phyloP scores from a whole-genome alignment of 139 green algal species.

The Ettlia oleoabundans region DNA sequence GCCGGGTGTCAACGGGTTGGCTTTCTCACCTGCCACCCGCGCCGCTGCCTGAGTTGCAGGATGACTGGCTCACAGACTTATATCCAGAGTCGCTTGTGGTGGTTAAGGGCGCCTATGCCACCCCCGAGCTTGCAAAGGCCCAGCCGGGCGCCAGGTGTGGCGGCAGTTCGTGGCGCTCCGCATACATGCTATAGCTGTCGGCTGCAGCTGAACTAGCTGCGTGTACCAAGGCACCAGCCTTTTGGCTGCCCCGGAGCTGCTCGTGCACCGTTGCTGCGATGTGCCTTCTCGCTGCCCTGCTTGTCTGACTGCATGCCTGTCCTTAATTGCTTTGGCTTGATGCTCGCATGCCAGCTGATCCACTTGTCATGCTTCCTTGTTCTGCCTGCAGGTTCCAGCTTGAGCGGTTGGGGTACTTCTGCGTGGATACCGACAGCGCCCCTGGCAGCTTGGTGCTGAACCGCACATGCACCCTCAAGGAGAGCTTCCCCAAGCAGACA shows the following conservation, averaged over 20 bases:
- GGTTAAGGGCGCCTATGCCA: slow-evolving; percentile 58
- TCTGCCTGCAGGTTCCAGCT: slow-evolving; percentile 88
- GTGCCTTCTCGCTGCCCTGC: no score
- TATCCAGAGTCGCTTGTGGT: slow-evolving; percentile 74
- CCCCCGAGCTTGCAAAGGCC: slow-evolving; percentile 40
- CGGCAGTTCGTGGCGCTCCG: no score
- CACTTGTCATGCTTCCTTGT: neutral
- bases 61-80: slow-evolving; percentile 89
- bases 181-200: no score
- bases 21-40: no score
- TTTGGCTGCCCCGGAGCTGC: no score
- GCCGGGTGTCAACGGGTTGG: no score
- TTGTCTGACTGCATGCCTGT: no score
- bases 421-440: slow-evolving; percentile 78
- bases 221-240: no score
- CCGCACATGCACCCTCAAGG: slow-evolving; percentile 90
- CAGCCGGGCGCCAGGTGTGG: slow-evolving; percentile 50
- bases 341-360: neutral
- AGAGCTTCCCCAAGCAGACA: slow-evolving; percentile 56
- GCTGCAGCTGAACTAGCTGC: no score
- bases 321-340: neutral
- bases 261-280: no score
- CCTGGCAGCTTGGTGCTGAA: slow-evolving; percentile 85
- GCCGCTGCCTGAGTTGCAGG: no score
- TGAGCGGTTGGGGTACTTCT: slow-evolving; percentile 95